Conservation (phyloP, 2,329 filamentous ascomycete genomes). For the Epichloe uncinata region DNA sequence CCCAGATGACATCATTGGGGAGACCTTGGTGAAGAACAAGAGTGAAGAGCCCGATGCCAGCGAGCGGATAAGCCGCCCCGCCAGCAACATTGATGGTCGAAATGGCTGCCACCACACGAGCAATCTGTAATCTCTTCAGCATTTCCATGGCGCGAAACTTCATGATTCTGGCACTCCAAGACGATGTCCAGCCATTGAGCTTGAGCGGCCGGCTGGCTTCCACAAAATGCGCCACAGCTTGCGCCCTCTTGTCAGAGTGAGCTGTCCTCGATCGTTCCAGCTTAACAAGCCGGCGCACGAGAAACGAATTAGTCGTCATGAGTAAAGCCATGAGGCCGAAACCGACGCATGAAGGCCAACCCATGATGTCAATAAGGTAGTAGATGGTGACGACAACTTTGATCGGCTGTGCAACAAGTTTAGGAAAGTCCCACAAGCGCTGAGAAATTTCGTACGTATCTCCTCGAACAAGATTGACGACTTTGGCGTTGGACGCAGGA, state of each 20-base stretch:
- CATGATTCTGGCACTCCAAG: constrained; percentile 24
- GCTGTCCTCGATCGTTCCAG: constrained; percentile 59
- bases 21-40: constrained; percentile 53
- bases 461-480: constrained; percentile 72
- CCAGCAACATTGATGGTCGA: constrained; percentile 57
- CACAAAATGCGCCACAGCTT: constrained; percentile 74
- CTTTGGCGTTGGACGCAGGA: constrained; percentile 76
- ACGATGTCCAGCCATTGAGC: constrained; percentile 26
- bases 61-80: constrained; percentile 63
- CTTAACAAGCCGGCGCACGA: constrained; percentile 52
- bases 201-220: constrained; percentile 62
- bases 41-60: constrained; percentile 72
- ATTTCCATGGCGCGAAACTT: constrained; percentile 23
- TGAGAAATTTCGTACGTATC: constrained; percentile 76
- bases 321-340: constrained; percentile 55
- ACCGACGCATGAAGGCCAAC: constrained; percentile 64
- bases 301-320: constrained; percentile 53
- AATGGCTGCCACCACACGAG: constrained; percentile 34
- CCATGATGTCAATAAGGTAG: constrained; percentile 59
- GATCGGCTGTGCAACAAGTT: constrained; percentile 62
- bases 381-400: constrained; percentile 55
- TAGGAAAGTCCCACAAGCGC: constrained; percentile 75
- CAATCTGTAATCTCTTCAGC: constrained; percentile 23
- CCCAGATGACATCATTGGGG: constrained; percentile 73
- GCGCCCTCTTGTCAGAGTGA: constrained; percentile 65